phyloP scores from a whole-genome alignment of 768 basidiomycete species.

The Russula compacta region DNA sequence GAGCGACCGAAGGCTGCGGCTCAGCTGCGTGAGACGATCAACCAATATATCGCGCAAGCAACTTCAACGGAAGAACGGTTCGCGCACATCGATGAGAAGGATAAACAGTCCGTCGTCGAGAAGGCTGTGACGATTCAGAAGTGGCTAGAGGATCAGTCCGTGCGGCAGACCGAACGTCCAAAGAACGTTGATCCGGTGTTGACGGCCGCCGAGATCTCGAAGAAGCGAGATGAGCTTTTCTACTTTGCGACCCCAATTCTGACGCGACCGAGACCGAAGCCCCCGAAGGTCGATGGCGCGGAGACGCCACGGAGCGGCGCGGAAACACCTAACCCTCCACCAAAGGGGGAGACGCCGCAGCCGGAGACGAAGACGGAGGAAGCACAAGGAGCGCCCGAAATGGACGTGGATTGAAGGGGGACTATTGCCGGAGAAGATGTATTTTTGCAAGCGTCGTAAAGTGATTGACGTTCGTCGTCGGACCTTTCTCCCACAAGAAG shows the following conservation, averaged over 20 bases:
- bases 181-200: slow-evolving; percentile 86
- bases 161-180: slow-evolving; percentile 75
- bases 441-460: not conserved
- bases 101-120: slow-evolving; percentile 80
- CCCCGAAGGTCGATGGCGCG: slow-evolving; percentile 54
- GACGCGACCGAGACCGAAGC: slow-evolving; percentile 87
- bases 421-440: not conserved
- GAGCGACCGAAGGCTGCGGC: slow-evolving; percentile 66
- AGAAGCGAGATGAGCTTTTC: slow-evolving; percentile 88
- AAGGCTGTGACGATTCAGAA: slow-evolving; percentile 83
- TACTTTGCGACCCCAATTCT: slow-evolving; percentile 88
- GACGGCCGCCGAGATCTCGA: slow-evolving; percentile 70
- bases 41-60: slow-evolving; percentile 77
- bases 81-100: slow-evolving; percentile 83
- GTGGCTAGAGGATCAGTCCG: slow-evolving; percentile 92
- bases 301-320: slow-evolving; percentile 65
- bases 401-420: slow-evolving; percentile 67
- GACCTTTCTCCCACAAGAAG: not conserved
- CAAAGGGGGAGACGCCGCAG: slow-evolving; percentile 27
- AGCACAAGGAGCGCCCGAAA: slow-evolving; percentile 47
- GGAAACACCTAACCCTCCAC: slow-evolving; percentile 43
- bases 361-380: slow-evolving; percentile 32
- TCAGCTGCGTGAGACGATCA: slow-evolving; percentile 78
- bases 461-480: not conserved
- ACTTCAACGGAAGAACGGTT: slow-evolving; percentile 79